Evolutionary conservation across 345 rosid genomes (phyloP), one percentile per base, ranked within the genome.

Genomic region (Isatis tinctoria): DNA sequence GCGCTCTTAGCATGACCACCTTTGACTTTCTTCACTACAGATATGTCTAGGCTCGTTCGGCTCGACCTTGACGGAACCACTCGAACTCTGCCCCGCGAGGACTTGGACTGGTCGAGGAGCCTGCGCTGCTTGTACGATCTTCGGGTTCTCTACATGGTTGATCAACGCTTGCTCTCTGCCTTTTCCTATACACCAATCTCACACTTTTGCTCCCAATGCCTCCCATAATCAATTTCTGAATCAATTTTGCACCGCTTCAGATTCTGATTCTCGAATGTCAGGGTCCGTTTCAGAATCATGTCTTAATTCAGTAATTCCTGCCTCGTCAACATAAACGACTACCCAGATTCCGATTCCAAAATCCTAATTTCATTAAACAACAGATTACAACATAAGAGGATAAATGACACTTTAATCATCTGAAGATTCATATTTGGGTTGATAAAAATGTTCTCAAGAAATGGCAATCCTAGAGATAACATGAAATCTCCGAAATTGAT

Each of bases 281-380:
- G 54, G 5, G 82, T 81, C 68, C 85, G 88, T 70, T 89, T 84
- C 43, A 84, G 68, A 78, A 89, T 87, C 98, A 94, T 91, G 61
- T 77, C 73, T 80, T 51, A 64, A 26, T 14, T 35, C 28, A 28
- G 10, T 3, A 44, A 48, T 39, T 24, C 33, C 30, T 16, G 56
- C 43, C 70, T 59, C 66, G 1, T 52, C 64, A 74, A 62, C 65
- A 63, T 67, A 67, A 37, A 67, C 59, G 10, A 22, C 18, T n/a
- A 39, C 41, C 72, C 54, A 16, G 43, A 32, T 60, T 67, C 45
- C 56, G 17, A 78, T 69, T 65, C 20, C 48, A 45, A 82, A 83
- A 82, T 85, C 87, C 82, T 77, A 83, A 74, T 79, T 81, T 76
- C 78, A 68, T 60, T 72, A 40, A 48, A 24, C 58, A 26, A 48